Conservation (phyloP, 2,329 filamentous ascomycete species). For the Talaromyces sp. region DNA sequence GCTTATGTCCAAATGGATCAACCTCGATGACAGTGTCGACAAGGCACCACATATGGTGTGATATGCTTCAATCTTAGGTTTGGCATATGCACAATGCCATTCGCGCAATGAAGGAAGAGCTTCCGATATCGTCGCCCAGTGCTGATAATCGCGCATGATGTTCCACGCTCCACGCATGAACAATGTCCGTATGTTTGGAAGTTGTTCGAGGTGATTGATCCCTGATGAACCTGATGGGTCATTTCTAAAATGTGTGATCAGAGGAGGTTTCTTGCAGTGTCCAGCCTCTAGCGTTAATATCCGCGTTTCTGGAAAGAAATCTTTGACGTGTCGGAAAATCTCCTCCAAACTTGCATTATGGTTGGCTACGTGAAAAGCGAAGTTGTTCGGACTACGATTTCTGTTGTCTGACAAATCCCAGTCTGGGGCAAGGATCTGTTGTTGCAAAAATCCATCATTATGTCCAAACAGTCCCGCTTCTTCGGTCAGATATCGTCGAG, state of each 20-base stretch:
- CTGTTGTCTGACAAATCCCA: conserved; percentile 28
- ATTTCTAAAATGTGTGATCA: conserved; percentile 56
- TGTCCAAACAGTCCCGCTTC: conserved; percentile 23
- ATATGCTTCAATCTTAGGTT: conserved; percentile 70
- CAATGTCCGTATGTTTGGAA: conserved; percentile 61
- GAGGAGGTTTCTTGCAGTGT: conserved; percentile 69
- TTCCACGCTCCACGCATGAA: conserved; percentile 76
- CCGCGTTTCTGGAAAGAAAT: conserved; percentile 57
- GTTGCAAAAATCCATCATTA: not conserved
- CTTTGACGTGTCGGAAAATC: conserved; percentile 61
- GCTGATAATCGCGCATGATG: conserved; percentile 60
- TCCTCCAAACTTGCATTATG: conserved; percentile 69
- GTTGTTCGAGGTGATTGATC: conserved; percentile 41
- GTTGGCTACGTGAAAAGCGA: conserved; percentile 34
- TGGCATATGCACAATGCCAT: conserved; percentile 57
- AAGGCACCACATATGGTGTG: conserved; percentile 64
- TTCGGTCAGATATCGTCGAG: conserved; percentile 27
- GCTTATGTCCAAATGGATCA: conserved; percentile 64
- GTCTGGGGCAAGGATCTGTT: conserved; percentile 18
- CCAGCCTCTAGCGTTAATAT: conserved; percentile 73
- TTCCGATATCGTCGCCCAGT: conserved; percentile 59
- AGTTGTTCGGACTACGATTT: conserved; percentile 24
- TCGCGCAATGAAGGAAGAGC: conserved; percentile 63
- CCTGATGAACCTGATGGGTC: conserved; percentile 29
- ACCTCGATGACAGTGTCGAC: conserved; percentile 52